phyloP scores from a whole-genome alignment of 805 yeast species.

The Starmerella bombi region DNA sequence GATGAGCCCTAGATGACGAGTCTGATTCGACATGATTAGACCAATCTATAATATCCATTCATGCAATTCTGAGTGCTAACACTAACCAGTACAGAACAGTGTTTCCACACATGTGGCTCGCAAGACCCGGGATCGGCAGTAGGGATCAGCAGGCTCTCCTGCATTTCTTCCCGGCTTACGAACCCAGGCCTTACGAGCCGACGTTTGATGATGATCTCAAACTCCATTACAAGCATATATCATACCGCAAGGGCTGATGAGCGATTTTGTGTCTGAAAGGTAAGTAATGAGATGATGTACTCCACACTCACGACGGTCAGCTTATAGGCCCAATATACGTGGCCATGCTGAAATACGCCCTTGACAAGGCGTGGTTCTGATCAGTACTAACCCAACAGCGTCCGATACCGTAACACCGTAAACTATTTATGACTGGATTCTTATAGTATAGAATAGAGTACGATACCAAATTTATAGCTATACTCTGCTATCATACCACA shows the following conservation, averaged over 20 bases:
- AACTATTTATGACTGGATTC: too few relatives aligned
- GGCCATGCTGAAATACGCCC: conserved; percentile 69
- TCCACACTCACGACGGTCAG: conserved; percentile 58
- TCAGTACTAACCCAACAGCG: conserved; percentile 17
- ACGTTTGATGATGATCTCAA: conserved; percentile 50
- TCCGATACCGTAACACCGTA: too few relatives aligned
- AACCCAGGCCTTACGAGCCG: conserved; percentile 12
- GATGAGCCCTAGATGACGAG: conserved; percentile 87
- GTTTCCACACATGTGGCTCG: background rate
- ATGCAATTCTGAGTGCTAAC: conserved; percentile 63
- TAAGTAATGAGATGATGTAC: conserved; percentile 38
- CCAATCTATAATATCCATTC: conserved; percentile 82
- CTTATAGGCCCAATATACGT: conserved; percentile 41
- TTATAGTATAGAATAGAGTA: too few relatives aligned
- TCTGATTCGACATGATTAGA: conserved; percentile 78
- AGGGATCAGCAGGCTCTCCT: background rate
- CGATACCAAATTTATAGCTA: too few relatives aligned
- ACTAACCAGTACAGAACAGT: background rate
- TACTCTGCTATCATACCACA: too few relatives aligned
- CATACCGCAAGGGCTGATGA: conserved; percentile 58
- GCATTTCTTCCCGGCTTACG: conserved; percentile 3
- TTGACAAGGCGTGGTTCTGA: conserved; percentile 69
- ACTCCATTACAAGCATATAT: conserved; percentile 96
- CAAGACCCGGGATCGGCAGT: background rate
- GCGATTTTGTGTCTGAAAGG: conserved; percentile 45